Evolutionary conservation across 306 rosid species (phyloP).

Genomic region (Sphenostylis stenocarpa): DNA sequence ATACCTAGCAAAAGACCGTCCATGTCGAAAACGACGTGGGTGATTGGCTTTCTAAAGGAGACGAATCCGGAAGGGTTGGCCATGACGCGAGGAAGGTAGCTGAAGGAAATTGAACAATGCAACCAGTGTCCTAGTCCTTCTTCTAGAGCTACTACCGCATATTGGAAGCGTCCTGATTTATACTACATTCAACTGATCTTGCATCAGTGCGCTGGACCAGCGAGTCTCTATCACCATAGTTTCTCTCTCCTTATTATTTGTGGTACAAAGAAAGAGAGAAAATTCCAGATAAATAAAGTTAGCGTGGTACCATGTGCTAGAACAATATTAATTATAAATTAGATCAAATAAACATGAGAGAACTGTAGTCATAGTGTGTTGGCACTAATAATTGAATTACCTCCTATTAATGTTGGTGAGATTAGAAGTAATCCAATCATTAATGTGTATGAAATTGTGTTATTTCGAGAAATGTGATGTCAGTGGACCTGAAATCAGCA

Average conservation of each 20-base stretch:
- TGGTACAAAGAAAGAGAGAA: neutral
- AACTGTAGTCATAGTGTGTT: neutral
- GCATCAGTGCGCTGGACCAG: neutral
- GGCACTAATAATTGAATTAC: neutral
- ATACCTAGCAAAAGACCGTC: constrained; percentile 95
- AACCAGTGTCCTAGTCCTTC: neutral
- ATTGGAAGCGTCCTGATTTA: neutral
- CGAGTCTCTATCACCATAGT: neutral
- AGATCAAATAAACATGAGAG: neutral
- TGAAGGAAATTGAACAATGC: neutral
- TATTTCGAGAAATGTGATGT: neutral
- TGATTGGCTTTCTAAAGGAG: constrained; percentile 44
- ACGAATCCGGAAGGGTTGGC: constrained; percentile 38
- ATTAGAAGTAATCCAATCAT: neutral
- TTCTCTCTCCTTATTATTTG: neutral
- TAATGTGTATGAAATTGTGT: too few species aligned
- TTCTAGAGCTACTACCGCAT: neutral
- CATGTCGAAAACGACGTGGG: constrained; percentile 86
- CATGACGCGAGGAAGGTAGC: constrained; percentile 42
- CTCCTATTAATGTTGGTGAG: neutral
- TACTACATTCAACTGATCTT: too few species aligned
- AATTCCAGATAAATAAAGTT: too few species aligned
- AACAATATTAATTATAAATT: too few species aligned
- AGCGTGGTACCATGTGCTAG: neutral
- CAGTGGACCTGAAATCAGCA: neutral